Conservation (phyloP, 225 moss, liverwort and hornwort species). For the Takakia lepidozioides region DNA sequence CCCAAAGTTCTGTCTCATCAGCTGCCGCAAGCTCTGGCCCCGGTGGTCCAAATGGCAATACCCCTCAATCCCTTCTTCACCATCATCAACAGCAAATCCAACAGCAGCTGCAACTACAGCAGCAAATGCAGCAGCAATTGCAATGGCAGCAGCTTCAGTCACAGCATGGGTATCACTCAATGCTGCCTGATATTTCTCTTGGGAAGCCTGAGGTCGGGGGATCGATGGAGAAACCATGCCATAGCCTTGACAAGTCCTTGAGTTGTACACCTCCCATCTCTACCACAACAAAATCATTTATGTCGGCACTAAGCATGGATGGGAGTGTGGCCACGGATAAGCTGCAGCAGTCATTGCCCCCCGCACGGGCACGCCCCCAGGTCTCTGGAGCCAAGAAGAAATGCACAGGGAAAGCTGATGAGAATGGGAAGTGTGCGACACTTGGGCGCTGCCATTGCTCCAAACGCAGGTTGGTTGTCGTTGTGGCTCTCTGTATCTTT, state of each 20-base stretch:
- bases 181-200: conserved; percentile 26
- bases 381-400: too few species aligned
- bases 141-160: conserved; percentile 23
- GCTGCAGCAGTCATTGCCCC: conserved; percentile 7
- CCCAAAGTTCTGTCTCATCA: conserved; percentile 47
- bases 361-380: too few species aligned
- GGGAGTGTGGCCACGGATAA: conserved; percentile 48
- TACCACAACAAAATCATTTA: conserved; percentile 32
- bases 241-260: conserved; percentile 43
- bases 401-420: too few species aligned
- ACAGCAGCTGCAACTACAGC: conserved; percentile 8
- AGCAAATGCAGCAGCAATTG: conserved; percentile 16
- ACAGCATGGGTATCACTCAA: conserved; percentile 28
- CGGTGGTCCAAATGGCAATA: conserved; percentile 24
- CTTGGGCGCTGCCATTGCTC: too few species aligned
- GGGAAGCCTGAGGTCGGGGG: conserved; percentile 19
- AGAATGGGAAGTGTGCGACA: too few species aligned
- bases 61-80: conserved; percentile 4
- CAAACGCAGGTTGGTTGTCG: too few species aligned
- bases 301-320: conserved; percentile 46
- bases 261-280: conserved; percentile 36
- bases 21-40: conserved; percentile 50
- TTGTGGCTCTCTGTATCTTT: too few species aligned
- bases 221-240: conserved; percentile 25
- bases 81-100: conserved; percentile 11